These are phyloP conservation scores for Starmerella cellae DNA, from an alignment of 805 yeast species.

Conservation along the genomic window DNA sequence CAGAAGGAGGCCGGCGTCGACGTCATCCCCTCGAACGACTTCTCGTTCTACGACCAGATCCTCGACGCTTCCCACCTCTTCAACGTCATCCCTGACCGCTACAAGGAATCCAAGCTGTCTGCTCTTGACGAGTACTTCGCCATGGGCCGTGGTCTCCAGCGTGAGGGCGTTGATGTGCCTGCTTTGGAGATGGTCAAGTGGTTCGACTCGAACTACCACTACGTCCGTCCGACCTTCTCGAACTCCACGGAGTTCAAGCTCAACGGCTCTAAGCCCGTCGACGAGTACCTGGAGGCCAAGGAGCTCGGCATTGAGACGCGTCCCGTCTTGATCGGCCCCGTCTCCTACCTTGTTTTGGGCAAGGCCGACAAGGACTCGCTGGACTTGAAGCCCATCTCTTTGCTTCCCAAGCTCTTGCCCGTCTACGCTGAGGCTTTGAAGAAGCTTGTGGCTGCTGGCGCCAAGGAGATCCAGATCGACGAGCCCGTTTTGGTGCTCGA, in stretches of 20 bases:
- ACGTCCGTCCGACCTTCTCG: conserved; percentile 98
- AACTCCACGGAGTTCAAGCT: conserved; percentile 91
- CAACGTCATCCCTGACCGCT: conserved; percentile 94
- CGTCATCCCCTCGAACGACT: conserved; percentile 92
- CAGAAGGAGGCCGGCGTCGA: conserved; percentile 97
- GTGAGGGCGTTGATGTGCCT: conserved; percentile 93
- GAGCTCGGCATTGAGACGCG: conserved; percentile 90
- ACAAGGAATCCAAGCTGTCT: conserved; percentile 78
- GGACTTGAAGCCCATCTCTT: conserved; percentile 84
- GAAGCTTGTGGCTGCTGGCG: conserved; percentile 90
- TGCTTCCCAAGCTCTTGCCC: conserved; percentile 81
- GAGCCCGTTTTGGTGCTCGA: conserved; percentile 95
- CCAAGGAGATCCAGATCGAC: conserved; percentile 86
- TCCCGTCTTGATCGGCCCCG: conserved; percentile 95
- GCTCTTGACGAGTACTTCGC: conserved; percentile 90
- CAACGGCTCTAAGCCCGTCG: conserved; percentile 92
- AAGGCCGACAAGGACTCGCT: conserved; percentile 96
- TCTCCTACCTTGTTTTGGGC: conserved; percentile 87
- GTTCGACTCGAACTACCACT: conserved; percentile 99
- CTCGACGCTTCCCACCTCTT: conserved; percentile 82
- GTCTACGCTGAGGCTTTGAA: conserved; percentile 79
- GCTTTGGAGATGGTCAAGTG: conserved; percentile 99
- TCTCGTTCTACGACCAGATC: conserved; percentile 96
- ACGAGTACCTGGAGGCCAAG: conserved; percentile 96
- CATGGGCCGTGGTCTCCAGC: conserved; percentile 99